Conservation (phyloP, 169 alveolate genomes). For the Babesia bigemina region DNA sequence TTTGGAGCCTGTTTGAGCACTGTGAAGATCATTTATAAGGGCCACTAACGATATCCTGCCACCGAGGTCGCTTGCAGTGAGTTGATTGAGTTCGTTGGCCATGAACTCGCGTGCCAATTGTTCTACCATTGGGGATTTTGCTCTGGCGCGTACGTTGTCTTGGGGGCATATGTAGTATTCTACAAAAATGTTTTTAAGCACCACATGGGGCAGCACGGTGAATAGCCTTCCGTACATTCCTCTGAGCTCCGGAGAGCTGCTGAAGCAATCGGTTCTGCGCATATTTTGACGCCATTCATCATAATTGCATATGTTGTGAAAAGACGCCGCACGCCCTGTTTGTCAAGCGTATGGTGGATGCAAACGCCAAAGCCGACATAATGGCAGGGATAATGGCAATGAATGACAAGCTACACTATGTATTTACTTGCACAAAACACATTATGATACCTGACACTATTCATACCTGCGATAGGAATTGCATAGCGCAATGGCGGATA, state of each 20-base stretch:
- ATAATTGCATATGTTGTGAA: neutral
- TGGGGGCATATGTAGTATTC: slow-evolving; percentile 72
- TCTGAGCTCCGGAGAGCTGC: slow-evolving; percentile 69
- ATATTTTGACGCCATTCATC: neutral
- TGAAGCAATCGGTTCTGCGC: slow-evolving; percentile 73
- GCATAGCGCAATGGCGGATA: slow-evolving; percentile 67
- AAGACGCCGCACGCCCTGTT: neutral
- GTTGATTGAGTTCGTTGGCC: slow-evolving; percentile 77
- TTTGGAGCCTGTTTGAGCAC: slow-evolving; percentile 54
- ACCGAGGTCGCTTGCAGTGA: slow-evolving; percentile 74
- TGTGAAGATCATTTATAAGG: neutral
- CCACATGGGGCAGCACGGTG: slow-evolving; percentile 73
- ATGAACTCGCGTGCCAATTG: slow-evolving; percentile 76
- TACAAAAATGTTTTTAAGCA: slow-evolving; percentile 65
- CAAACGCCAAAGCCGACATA: neutral
- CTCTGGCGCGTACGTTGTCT: neutral
- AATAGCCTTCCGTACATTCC: slow-evolving; percentile 72
- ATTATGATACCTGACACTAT: neutral
- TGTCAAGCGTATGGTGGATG: neutral
- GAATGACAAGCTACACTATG: no score
- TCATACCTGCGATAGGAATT: slow-evolving; percentile 73
- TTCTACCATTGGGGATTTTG: slow-evolving; percentile 61
- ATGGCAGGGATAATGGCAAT: neutral
- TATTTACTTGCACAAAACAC: no score
- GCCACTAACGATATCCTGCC: slow-evolving; percentile 65